Evolutionary conservation across 208 protist species (phyloP).

Genomic region (Crithidia brevicula): DNA sequence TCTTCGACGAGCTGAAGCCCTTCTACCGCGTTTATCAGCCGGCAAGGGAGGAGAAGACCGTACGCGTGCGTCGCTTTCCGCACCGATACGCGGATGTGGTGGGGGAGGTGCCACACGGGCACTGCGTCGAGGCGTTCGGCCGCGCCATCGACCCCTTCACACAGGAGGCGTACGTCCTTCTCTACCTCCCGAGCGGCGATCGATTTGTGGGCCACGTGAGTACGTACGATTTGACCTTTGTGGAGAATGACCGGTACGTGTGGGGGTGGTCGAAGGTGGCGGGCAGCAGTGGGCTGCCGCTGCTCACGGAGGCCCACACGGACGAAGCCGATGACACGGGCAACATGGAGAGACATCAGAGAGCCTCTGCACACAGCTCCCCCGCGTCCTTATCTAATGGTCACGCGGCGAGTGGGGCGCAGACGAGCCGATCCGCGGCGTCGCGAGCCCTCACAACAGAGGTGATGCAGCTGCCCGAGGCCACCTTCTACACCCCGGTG

Average conservation of each 20-base stretch:
- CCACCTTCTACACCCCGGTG: slow-evolving; percentile 57
- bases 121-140: slow-evolving; percentile 60
- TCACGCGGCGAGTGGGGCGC: too few species aligned
- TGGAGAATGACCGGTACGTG: slow-evolving; percentile 45
- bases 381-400: too few species aligned
- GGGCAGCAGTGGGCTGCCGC: slow-evolving; percentile 45
- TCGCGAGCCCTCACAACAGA: too few species aligned
- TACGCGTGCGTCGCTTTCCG: slow-evolving; percentile 70
- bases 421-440: too few species aligned
- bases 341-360: background rate
- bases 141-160: slow-evolving; percentile 57
- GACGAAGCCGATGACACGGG: background rate
- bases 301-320: slow-evolving; percentile 42
- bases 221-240: slow-evolving; percentile 44
- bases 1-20: slow-evolving; percentile 50
- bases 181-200: slow-evolving; percentile 47
- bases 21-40: slow-evolving; percentile 61
- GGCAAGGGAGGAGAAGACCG: slow-evolving; percentile 38
- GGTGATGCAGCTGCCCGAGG: slow-evolving; percentile 27
- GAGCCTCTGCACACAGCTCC: too few species aligned
- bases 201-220: slow-evolving; percentile 25
- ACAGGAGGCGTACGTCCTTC: slow-evolving; percentile 64
- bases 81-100: slow-evolving; percentile 74
- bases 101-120: slow-evolving; percentile 64
- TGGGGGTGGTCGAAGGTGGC: slow-evolving; percentile 84